These are phyloP conservation scores for Mycosphaerelloides madeirae DNA, from an alignment of 2,329 filamentous ascomycete genomes.

Conservation along the genomic window DNA sequence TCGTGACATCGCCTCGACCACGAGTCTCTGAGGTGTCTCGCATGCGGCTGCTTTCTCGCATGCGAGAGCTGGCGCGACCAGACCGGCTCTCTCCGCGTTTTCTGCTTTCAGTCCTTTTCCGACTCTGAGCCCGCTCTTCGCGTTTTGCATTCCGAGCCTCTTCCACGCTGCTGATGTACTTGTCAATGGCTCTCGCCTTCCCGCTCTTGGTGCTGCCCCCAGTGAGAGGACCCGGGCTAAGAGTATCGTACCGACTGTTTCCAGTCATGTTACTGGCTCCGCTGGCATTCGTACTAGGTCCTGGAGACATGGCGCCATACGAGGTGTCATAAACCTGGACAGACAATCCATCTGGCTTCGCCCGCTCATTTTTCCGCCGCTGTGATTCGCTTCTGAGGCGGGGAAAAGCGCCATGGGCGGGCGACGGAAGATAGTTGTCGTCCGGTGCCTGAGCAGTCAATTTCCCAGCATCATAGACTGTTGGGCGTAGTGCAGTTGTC, in stretches of 20 bases:
- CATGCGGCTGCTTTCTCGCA: conserved; percentile 36
- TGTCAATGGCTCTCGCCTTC: conserved; percentile 65
- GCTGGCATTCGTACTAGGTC: conserved; percentile 14
- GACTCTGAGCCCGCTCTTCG: conserved; percentile 35
- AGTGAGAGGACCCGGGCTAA: conserved; percentile 32
- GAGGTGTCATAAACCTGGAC: conserved; percentile 42
- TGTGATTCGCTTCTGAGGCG: conserved; percentile 57
- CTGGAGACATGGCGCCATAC: conserved; percentile 6
- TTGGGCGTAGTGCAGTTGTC: conserved; percentile 23
- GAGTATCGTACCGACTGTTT: conserved; percentile 37
- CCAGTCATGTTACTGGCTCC: background rate
- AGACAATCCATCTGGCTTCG: conserved; percentile 69
- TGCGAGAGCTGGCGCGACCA: conserved; percentile 30
- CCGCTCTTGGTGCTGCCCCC: conserved; percentile 52
- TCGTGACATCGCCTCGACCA: conserved; percentile 61
- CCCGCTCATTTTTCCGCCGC: conserved; percentile 65
- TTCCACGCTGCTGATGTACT: conserved; percentile 83
- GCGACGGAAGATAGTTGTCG: conserved; percentile 60
- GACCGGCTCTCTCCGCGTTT: conserved; percentile 36
- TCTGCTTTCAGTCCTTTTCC: conserved; percentile 48
- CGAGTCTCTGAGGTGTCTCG: conserved; percentile 59
- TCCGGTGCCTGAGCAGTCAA: conserved; percentile 11
- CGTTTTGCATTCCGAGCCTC: conserved; percentile 50
- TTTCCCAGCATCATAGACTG: conserved; percentile 14
- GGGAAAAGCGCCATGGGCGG: conserved; percentile 59